A percentile compares a stretch with the other conserved stretches of the same genome.
Evolutionary conservation across 2,329 filamentous ascomycete genomes (phyloP).

Genomic region (Lecanicillium sp.): DNA sequence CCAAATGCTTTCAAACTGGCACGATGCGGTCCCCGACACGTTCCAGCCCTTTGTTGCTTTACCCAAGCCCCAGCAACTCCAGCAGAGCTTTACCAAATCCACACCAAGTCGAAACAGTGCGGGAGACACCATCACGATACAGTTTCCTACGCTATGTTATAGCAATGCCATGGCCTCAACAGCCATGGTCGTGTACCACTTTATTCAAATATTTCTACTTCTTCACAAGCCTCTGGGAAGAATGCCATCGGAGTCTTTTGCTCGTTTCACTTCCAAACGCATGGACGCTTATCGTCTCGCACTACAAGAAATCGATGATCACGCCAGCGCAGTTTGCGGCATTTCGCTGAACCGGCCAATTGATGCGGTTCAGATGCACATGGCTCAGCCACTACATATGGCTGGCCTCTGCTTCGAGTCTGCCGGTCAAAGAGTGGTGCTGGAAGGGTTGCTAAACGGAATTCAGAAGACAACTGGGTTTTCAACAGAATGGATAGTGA

Average conservation of each 20-base stretch:
- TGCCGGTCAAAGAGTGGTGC: slow-evolving; percentile 6
- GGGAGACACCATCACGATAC: slow-evolving; percentile 2
- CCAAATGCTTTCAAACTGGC: slow-evolving; percentile 9
- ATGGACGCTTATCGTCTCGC: too few relatives aligned
- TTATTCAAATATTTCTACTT: slow-evolving; percentile 11
- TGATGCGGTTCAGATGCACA: slow-evolving; percentile 7
- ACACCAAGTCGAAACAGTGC: slow-evolving; percentile 1
- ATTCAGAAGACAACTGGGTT: slow-evolving; percentile 8
- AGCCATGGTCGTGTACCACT: slow-evolving; percentile 12
- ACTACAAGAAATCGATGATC: slow-evolving; percentile 4
- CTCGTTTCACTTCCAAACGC: background rate
- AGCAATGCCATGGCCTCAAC: slow-evolving; percentile 12
- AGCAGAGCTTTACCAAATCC: background rate
- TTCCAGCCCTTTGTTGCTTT: slow-evolving; percentile 8
- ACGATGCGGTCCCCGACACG: slow-evolving; percentile 9
- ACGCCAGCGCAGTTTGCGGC: slow-evolving; percentile 9
- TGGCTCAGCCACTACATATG: slow-evolving; percentile 9
- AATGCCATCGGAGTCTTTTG: background rate
- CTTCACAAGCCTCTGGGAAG: slow-evolving; percentile 9
- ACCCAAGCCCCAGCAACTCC: background rate
- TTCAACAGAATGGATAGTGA: slow-evolving; percentile 2
- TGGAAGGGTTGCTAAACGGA: slow-evolving; percentile 5
- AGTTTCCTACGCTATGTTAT: slow-evolving; percentile 10
- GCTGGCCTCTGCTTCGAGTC: slow-evolving; percentile 10
- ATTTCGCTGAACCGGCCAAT: slow-evolving; percentile 8